Evolutionary conservation across 345 rosid genomes (phyloP).

Genomic region (Salix arbutifolia): DNA sequence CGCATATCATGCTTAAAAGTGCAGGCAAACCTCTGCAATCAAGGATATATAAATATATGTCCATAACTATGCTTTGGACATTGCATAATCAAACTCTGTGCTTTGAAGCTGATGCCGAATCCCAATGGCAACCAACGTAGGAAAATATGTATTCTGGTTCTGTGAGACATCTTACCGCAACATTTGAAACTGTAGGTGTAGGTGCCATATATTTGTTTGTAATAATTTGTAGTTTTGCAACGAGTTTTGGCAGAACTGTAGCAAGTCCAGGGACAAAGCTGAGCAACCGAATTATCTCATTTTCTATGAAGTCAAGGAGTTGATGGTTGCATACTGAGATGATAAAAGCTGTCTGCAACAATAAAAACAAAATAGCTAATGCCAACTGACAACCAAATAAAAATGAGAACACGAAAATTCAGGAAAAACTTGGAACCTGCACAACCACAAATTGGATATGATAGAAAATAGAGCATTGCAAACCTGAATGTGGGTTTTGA

Average conservation of each 20-base stretch:
- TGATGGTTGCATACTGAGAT: constrained; percentile 90
- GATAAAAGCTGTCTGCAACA: constrained; percentile 77
- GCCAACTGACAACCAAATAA: no score
- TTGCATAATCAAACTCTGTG: neutral
- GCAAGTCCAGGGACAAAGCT: constrained; percentile 73
- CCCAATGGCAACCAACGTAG: neutral
- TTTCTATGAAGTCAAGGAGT: constrained; percentile 89
- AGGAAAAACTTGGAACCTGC: neutral
- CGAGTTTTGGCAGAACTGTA: constrained; percentile 51
- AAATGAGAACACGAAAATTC: neutral
- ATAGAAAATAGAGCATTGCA: neutral
- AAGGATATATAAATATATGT: neutral
- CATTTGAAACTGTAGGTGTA: constrained; percentile 41
- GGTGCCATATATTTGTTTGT: constrained; percentile 67
- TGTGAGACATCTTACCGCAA: constrained; percentile 37
- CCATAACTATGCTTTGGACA: neutral
- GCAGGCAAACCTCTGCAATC: neutral
- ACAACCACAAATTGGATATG: neutral
- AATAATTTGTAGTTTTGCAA: constrained; percentile 50
- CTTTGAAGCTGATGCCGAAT: neutral
- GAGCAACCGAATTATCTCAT: constrained; percentile 73
- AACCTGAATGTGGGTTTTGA: constrained; percentile 98
- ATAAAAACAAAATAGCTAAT: neutral
- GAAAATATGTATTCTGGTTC: neutral
- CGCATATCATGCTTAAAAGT: neutral